These are phyloP conservation scores for Mycena galopus DNA, from an alignment of 768 basidiomycete species.

Conservation along the genomic window DNA sequence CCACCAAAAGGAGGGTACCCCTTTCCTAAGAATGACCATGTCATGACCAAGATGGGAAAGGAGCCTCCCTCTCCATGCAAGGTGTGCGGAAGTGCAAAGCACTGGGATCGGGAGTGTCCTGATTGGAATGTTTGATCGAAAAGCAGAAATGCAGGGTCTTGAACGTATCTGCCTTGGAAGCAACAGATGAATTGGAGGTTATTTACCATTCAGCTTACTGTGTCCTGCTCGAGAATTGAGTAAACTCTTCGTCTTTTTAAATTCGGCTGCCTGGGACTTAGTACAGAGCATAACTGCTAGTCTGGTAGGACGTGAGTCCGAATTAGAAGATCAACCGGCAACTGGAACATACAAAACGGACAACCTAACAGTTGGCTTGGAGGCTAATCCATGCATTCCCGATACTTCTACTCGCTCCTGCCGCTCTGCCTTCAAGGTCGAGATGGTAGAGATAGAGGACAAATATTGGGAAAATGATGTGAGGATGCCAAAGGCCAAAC, in stretches of 20 bases:
- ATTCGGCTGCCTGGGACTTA: neutral
- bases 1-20: neutral
- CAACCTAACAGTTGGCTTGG: too few relatives aligned
- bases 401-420: too few relatives aligned
- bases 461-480: neutral
- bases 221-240: neutral
- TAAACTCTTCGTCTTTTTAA: neutral
- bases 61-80: neutral
- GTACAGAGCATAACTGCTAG: too few relatives aligned
- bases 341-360: neutral
- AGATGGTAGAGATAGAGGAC: neutral
- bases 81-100: neutral
- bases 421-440: neutral
- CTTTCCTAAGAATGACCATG: neutral
- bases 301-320: neutral
- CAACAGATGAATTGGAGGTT: neutral
- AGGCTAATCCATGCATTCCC: too few relatives aligned
- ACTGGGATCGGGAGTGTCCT: conserved; percentile 15
- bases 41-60: neutral
- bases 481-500: neutral
- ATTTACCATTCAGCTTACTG: neutral
- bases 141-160: neutral
- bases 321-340: neutral
- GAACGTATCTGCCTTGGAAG: too few relatives aligned
- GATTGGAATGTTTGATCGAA: neutral